These are phyloP conservation scores for Fistulinella staudtii DNA, from an alignment of 1,284 basidiomycete genomes.

Conservation along the genomic window DNA sequence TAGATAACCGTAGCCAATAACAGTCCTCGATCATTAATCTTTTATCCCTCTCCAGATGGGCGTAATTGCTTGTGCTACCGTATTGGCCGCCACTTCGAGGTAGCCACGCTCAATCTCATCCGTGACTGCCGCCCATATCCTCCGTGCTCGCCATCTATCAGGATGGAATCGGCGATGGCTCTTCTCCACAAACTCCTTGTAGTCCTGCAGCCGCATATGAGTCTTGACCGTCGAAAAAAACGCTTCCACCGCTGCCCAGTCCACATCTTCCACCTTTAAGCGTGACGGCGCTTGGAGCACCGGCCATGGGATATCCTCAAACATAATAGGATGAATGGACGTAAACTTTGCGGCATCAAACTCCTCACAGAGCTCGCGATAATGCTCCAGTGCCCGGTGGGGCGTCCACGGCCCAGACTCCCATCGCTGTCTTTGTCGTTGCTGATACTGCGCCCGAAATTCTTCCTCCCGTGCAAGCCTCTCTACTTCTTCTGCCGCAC, in stretches of 20 bases:
- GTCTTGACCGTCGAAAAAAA: constrained; percentile 56
- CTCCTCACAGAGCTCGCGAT: constrained; percentile 50
- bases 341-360: constrained; percentile 62
- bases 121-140: constrained; percentile 28
- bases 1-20: too few relatives aligned
- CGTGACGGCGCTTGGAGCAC: constrained; percentile 48
- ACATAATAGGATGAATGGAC: constrained; percentile 45
- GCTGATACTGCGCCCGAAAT: constrained; percentile 40
- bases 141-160: constrained; percentile 34
- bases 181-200: constrained; percentile 58
- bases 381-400: constrained; percentile 61
- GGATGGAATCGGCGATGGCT: constrained; percentile 53
- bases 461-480: constrained; percentile 34
- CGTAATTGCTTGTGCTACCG: constrained; percentile 33
- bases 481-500: constrained; percentile 27
- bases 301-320: constrained; percentile 69
- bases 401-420: constrained; percentile 54
- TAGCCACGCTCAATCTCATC: constrained; percentile 32
- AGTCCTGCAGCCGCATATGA: constrained; percentile 56
- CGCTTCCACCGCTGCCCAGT: constrained; percentile 63
- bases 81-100: constrained; percentile 33
- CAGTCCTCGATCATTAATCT: constrained; percentile 21
- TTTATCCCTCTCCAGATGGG: constrained; percentile 30
- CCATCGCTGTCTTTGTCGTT: constrained; percentile 46
- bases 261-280: constrained; percentile 59